These are phyloP conservation scores for Coniella vitis DNA, from an alignment of 2,329 filamentous ascomycete genomes.

Conservation along the genomic window DNA sequence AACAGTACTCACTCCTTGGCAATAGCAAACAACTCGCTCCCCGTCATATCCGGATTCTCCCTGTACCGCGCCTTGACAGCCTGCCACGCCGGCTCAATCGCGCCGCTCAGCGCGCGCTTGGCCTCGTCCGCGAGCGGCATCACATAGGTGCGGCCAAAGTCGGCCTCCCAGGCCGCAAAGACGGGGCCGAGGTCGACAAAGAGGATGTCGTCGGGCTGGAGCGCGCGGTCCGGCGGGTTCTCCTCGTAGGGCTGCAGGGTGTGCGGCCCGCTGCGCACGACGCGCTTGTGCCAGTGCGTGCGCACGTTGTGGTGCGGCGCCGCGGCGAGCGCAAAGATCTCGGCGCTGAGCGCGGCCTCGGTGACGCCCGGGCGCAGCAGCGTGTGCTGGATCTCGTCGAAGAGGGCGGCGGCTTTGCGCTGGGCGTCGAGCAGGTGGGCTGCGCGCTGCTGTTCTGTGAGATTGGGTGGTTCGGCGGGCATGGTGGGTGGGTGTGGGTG, in stretches of 20 bases:
- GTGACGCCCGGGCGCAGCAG: conserved; percentile 40
- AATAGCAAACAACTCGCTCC: conserved; percentile 39
- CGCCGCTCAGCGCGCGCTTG: conserved; percentile 37
- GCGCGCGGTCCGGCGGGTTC: conserved; percentile 41
- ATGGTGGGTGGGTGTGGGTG: not conserved
- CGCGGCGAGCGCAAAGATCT: conserved; percentile 38
- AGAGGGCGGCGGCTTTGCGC: conserved; percentile 37
- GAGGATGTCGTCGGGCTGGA: conserved; percentile 42
- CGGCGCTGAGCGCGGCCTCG: conserved; percentile 39
- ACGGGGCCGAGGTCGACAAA: conserved; percentile 46
- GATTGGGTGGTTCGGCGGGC: conserved; percentile 1
- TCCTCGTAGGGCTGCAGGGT: conserved; percentile 40
- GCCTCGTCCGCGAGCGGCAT: conserved; percentile 35
- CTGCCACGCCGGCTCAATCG: conserved; percentile 39
- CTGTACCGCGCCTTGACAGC: conserved; percentile 34
- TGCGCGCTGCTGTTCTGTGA: conserved; percentile 23
- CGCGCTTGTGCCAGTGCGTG: conserved; percentile 47
- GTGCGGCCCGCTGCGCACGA: conserved; percentile 43
- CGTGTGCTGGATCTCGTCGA: conserved; percentile 38
- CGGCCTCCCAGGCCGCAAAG: conserved; percentile 46
- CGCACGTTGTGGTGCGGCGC: conserved; percentile 36
- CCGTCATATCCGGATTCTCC: conserved; percentile 37
- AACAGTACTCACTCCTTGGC: conserved; percentile 24
- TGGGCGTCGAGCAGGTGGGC: conserved; percentile 38
- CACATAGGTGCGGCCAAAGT: conserved; percentile 47